phyloP scores from a whole-genome alignment of 768 basidiomycete species.

The Mycena olivaceomarginata region DNA sequence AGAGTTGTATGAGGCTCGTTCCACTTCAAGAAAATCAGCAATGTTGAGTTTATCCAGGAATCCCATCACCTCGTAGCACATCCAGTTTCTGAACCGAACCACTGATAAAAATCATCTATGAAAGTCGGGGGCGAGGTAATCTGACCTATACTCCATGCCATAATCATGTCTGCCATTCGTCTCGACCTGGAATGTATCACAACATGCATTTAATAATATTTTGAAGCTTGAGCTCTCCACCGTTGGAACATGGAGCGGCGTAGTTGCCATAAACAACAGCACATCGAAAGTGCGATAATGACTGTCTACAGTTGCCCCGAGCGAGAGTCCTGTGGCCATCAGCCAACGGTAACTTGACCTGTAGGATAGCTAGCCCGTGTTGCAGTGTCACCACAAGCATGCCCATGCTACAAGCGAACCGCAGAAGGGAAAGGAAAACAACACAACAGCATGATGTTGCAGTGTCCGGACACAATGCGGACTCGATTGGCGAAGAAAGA shows the following conservation, averaged over 20 bases:
- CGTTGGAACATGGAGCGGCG: not conserved
- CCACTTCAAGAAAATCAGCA: constrained; percentile 5
- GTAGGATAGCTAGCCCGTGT: not conserved
- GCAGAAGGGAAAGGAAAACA: not conserved
- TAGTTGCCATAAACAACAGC: not conserved
- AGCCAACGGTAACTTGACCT: constrained; percentile 3
- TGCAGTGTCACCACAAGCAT: not conserved
- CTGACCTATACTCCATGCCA: constrained; percentile 2
- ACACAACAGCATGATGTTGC: not conserved
- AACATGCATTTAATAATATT: not conserved
- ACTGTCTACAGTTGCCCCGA: not conserved
- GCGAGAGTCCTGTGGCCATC: not conserved
- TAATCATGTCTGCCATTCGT: not conserved
- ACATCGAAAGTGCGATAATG: constrained; percentile 3
- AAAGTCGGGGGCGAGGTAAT: not conserved
- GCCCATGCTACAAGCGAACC: not conserved
- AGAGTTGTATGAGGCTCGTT: not conserved
- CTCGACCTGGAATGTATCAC: not conserved
- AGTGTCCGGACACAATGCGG: too few relatives aligned
- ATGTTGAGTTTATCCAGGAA: not conserved
- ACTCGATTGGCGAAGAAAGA: not conserved
- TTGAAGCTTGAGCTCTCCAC: constrained; percentile 1
- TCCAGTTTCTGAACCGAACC: constrained; percentile 5
- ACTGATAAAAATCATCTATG: not conserved
- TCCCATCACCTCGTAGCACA: constrained; percentile 1